Base-by-base conservation (phyloP, 2,329 filamentous ascomycete species). In the Colletotrichum sp. region DNA sequence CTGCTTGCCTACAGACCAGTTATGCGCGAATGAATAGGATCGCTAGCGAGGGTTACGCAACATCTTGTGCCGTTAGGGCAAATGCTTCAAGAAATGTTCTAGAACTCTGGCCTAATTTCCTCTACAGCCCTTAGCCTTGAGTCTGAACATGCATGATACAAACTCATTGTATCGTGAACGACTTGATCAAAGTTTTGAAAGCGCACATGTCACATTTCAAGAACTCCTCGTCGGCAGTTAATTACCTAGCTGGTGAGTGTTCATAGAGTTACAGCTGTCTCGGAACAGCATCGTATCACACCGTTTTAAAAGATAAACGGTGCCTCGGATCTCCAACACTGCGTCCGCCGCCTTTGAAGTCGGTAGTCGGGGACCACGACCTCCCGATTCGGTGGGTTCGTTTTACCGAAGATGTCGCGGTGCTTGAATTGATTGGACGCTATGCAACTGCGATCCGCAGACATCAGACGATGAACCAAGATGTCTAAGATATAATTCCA, bases 251-350 rank as follows among this genome's bases (percentile, higher is more conserved):
- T 16, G 39, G 39, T 16, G 16, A n/a, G 16, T 15, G 9, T 44
- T 0, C 16, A 5, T 11, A 5, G 5, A 19, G 16, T 48, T 48
- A 19, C 44, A 48, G 11, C 9, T 52, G 44, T 22, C 44, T 52
- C 44, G 2, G n/a, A 52, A 22, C 11, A 52, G 11, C 44, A 52
- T 22, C n/a, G 11, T 22, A 8, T 22, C n/a, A 52, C n/a, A 52
- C n/a, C 6, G 1, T 4, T 12, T 0, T 48, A 0, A 52, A 52
- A 52, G 44, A 1, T 6, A 52, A 22, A 0, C n/a, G n/a, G 2
- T 22, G 44, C 11, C 7, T 61, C 59, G 28, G 28, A 12, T 19
- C 2, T 1, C 0, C 16, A 22, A 13, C 1, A 61, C 8, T 52
- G 59, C 59, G 27, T 16, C 19, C 11, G 28, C 59, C 9, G 59